These are phyloP conservation scores for Phytophthora vignae DNA, from an alignment of 352 stramenopile species.

Conservation along the genomic window DNA sequence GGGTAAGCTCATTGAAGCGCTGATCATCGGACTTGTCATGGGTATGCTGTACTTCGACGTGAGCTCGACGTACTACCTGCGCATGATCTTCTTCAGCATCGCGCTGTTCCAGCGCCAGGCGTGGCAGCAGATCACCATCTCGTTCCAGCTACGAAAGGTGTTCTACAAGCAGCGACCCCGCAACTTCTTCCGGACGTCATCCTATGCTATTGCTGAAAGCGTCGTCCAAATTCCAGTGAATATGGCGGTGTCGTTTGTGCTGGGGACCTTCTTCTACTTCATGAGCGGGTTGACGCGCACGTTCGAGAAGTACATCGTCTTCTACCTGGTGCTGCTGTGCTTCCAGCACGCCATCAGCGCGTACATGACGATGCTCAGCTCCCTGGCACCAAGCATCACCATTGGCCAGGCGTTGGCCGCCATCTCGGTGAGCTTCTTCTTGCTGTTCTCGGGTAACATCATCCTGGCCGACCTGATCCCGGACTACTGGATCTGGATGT, in stretches of 20 bases:
- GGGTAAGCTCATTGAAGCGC: too few relatives aligned
- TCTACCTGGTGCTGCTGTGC: slow-evolving; percentile 75
- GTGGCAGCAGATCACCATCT: slow-evolving; percentile 29
- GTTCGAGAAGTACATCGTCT: slow-evolving; percentile 82
- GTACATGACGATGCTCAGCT: slow-evolving; percentile 73
- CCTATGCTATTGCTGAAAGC: slow-evolving; percentile 80
- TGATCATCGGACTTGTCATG: too few relatives aligned
- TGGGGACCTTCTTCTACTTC: slow-evolving; percentile 88
- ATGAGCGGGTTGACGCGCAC: slow-evolving; percentile 84
- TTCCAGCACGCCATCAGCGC: slow-evolving; percentile 83
- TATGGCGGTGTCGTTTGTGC: slow-evolving; percentile 67
- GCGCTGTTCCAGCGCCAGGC: too few relatives aligned
- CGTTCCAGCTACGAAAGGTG: slow-evolving; percentile 77
- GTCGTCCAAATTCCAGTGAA: slow-evolving; percentile 75
- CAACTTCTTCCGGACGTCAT: slow-evolving; percentile 91
- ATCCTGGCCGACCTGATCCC: slow-evolving; percentile 75
- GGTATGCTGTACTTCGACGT: too few relatives aligned
- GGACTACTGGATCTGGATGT: slow-evolving; percentile 84
- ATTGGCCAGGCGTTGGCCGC: slow-evolving; percentile 56
- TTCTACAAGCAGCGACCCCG: slow-evolving; percentile 92
- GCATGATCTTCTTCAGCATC: too few relatives aligned
- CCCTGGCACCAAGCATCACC: slow-evolving; percentile 66
- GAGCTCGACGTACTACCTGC: too few relatives aligned
- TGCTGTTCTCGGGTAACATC: slow-evolving; percentile 84
- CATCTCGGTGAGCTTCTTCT: slow-evolving; percentile 69